A percentile compares a stretch with the other conserved stretches of the same genome.
Conservation (phyloP, 129 eudicot genomes). For the Centrapalus pauciflorus region DNA sequence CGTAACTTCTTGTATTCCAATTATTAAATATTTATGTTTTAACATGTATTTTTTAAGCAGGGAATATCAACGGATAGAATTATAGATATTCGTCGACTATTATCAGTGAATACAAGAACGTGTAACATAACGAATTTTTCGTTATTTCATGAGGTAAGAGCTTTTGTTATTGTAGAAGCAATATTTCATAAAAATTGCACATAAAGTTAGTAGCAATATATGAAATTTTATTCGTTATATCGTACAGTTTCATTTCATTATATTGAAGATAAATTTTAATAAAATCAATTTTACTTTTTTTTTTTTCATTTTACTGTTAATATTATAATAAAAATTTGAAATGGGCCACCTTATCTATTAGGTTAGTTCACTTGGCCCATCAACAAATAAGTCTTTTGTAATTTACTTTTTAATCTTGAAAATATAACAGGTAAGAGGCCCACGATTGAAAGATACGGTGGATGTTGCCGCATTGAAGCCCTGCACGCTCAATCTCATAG, state of each 20-base stretch:
- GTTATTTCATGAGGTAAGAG: slow-evolving; percentile 79
- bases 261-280: neutral
- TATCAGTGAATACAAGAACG: slow-evolving; percentile 61
- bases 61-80: slow-evolving; percentile 97
- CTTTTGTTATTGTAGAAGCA: neutral
- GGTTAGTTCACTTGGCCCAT: slow-evolving; percentile 10
- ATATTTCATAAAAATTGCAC: neutral
- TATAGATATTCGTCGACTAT: slow-evolving; percentile 79
- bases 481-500: slow-evolving; percentile 60
- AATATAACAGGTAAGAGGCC: slow-evolving; percentile 65
- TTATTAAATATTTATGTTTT: neutral
- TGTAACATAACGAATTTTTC: slow-evolving; percentile 84
- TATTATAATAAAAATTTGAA: neutral
- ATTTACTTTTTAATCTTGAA: slow-evolving; percentile 1
- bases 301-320: neutral
- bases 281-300: neutral
- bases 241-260: neutral
- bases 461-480: slow-evolving; percentile 95
- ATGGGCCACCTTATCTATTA: slow-evolving; percentile 19
- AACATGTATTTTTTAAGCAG: slow-evolving; percentile 29
- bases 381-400: neutral
- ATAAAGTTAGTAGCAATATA: neutral
- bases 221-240: neutral
- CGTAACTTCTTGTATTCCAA: neutral
- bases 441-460: slow-evolving; percentile 85